These are phyloP conservation scores for Boletus rex-veris DNA, from an alignment of 768 basidiomycete genomes.

Conservation along the genomic window DNA sequence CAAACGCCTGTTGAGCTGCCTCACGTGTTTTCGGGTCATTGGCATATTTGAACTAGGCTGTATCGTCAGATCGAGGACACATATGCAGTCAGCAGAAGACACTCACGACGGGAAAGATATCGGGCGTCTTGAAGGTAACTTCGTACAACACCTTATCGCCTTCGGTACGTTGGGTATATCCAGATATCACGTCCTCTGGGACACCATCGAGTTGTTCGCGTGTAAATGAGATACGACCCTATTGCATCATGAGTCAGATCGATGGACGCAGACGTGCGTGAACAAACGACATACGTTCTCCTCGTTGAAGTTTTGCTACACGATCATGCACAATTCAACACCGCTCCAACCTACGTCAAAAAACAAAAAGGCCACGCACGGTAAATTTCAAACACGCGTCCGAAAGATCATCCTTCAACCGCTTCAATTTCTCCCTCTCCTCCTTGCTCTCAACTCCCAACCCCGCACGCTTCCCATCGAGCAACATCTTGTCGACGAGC, in stretches of 20 bases:
- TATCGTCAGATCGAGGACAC: not conserved
- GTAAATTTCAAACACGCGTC: constrained; percentile 75
- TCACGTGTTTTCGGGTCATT: constrained; percentile 65
- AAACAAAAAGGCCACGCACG: constrained; percentile 40
- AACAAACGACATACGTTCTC: constrained; percentile 53
- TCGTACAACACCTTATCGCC: constrained; percentile 59
- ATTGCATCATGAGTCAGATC: not conserved
- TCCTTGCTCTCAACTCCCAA: constrained; percentile 66
- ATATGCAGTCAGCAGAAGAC: not conserved
- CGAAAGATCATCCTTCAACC: constrained; percentile 73
- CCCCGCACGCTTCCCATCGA: constrained; percentile 79
- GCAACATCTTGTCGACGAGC: constrained; percentile 75
- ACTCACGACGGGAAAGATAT: constrained; percentile 73
- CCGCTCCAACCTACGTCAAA: not conserved
- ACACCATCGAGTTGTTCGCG: constrained; percentile 77
- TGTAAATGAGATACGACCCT: constrained; percentile 66
- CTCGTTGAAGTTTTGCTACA: constrained; percentile 85
- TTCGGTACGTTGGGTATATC: constrained; percentile 65
- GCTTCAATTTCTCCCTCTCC: constrained; percentile 48
- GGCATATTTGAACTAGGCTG: constrained; percentile 72
- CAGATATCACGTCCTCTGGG: constrained; percentile 73
- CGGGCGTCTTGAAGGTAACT: constrained; percentile 79
- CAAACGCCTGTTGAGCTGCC: constrained; percentile 62
- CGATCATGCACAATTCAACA: not conserved
- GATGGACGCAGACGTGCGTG: not conserved